Evolutionary conservation across 805 yeast species (phyloP), one percentile per base, ranked within the genome.

Genomic region (Tetrapisispora iriomotensis): DNA sequence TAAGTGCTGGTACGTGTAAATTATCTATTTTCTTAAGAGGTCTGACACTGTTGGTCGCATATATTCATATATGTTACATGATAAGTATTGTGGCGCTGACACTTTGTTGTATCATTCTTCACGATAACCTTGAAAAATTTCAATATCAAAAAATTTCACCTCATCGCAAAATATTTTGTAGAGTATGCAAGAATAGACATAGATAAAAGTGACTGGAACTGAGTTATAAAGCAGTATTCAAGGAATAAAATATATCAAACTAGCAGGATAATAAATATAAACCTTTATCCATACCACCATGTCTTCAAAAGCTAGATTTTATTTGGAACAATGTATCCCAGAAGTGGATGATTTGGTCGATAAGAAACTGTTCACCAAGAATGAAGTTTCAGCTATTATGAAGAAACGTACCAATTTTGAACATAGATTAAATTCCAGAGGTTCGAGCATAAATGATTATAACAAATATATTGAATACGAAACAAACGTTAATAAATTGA

Each of bases 401-500:
- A 79, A 92, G 64, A 75, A 87, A 56, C 74, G 98, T 65, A 90
- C 96, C 0, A 96, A 88, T 62, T 92, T 87, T 52, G 99, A 92
- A 62, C 95, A 92, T 59, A 66, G 95, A 41, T 74, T 92, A 39
- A 74, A 75, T 33, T 84, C 94, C 31, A 72, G 97, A 60, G 94
- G 92, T 1, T 75, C 88, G 10, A 77, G 73, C 46, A 74, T 85
- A 2, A 65, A 74, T 38, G 97, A 90, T 59, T 94, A 78, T 54
- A 56, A 84, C 40, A 73, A 74, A 49, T 92, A 92, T 58, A 74
- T 81, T 33, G 82, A 76, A 38, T 94, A 80, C 56, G 99, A 92
- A 56, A 68, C 60, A 42, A 81, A 80, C 52, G 68, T 92, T 32
- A 96, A 88, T 46, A 77, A 74, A 47, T 66, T 92, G 42, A 75